phyloP scores from a whole-genome alignment of 768 basidiomycete species.

The Lanmaoa rubissima region DNA sequence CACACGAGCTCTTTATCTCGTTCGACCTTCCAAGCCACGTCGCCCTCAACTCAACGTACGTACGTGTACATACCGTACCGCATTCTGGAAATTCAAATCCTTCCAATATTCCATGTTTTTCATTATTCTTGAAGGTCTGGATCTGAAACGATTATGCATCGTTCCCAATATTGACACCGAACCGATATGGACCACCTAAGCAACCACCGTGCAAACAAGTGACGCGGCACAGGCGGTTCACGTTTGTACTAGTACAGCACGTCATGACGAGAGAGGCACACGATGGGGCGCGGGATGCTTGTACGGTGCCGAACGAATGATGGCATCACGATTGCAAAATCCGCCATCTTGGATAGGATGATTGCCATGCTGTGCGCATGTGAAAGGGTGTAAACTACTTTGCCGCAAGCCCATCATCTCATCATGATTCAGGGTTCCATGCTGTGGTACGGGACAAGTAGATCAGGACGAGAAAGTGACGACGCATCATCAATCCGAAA shows the following conservation, averaged over 20 bases:
- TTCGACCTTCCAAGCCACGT: background rate
- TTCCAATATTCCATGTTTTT: background rate
- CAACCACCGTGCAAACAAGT: background rate
- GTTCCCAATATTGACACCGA: background rate
- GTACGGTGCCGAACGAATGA: conserved; percentile 4
- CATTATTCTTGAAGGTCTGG: background rate
- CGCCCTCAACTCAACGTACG: background rate
- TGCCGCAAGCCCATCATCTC: background rate
- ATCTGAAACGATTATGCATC: background rate
- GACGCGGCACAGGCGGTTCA: background rate
- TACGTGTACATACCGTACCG: background rate
- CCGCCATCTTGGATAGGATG: background rate
- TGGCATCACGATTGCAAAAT: background rate
- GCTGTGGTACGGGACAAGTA: background rate
- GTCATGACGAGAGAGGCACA: background rate
- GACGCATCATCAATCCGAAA: background rate
- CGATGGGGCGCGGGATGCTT: background rate
- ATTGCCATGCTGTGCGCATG: conserved; percentile 3
- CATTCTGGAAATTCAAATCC: background rate
- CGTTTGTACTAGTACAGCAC: background rate
- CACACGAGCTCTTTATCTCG: background rate
- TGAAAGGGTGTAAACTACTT: conserved; percentile 5
- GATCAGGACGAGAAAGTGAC: conserved; percentile 1
- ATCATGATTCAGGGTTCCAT: background rate
- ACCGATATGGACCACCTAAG: background rate